Evolutionary conservation across 2,329 filamentous ascomycete genomes (phyloP), one percentile per base, ranked within the genome.

Genomic region (Pestalotiopsis sp.): DNA sequence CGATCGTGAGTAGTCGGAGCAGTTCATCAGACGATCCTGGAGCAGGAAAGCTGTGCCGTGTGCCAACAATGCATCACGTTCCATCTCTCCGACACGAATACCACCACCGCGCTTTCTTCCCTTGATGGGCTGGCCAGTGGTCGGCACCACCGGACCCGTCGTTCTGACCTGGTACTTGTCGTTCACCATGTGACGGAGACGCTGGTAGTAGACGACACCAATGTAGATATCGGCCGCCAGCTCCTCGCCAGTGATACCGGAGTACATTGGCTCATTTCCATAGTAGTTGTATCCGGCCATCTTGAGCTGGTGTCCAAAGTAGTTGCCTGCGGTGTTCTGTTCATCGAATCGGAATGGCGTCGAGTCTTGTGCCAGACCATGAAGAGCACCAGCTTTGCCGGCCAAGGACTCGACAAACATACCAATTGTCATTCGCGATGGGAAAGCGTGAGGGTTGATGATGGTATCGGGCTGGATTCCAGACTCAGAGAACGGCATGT

Each of bases 31-130:
- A 69, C 96, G 92, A 80, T 99, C 96, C 79, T 99, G 96, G 5
- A 99, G 88, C 70, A 99, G 82, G 84, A 97, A 98, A 3, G 95
- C 95, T 2, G 95, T 96, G 27, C 96, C 96, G 85, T 99, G 96
- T 4, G 96, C 96, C 68, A 99, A 88, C 25, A 99, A 86, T 3
- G 95, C 93, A 80, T 99, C 96, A 73, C 96, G 92, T 84, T 99
- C 96, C 96, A 99, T 99, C 82, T 99, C 96, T 82, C 96, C 96
- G 38, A 99, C 95, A 86, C 96, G 94, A 79, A 99, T 98, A 91
- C 96, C 96, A 83, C 96, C 96, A 78, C 95, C 96, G 82, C 95
- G 93, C 80, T 97, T 96, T 80, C 96, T 88, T 72, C 96, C 96
- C 85, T 98, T 98, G 86, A 99, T 96, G 56, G 96, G 96, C 80